A percentile compares a stretch with the other conserved stretches of the same genome.
Evolutionary conservation across 495 filamentous ascomycete species (phyloP).

Genomic region (Hyaloscypha hepaticicola): DNA sequence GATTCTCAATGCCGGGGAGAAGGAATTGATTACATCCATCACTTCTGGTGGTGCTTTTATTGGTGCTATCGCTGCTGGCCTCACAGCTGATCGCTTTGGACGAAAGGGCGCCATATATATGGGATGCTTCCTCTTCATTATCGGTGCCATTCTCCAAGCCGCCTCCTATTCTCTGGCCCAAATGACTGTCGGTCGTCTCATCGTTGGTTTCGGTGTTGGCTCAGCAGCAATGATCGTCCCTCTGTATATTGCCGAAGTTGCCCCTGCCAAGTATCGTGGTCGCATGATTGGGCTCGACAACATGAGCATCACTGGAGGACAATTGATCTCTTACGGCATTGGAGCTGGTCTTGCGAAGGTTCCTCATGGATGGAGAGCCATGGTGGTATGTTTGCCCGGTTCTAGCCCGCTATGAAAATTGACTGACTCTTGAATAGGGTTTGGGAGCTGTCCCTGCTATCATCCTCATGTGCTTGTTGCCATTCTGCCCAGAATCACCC

Average conservation of each 20-base stretch:
- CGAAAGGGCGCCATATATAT: constrained; percentile 49
- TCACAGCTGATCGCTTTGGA: constrained; percentile 49
- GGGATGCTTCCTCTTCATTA: constrained; percentile 46
- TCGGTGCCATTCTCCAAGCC: constrained; percentile 48
- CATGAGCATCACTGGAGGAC: constrained; percentile 53
- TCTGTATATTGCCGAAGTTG: constrained; percentile 46
- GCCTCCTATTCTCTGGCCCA: constrained; percentile 45
- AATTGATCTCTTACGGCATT: constrained; percentile 50
- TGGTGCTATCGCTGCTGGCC: constrained; percentile 49
- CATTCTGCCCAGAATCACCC: constrained; percentile 52
- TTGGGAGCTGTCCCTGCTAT: constrained; percentile 50
- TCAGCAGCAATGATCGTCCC: constrained; percentile 51
- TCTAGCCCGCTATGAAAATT: background rate
- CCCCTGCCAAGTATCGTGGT: constrained; percentile 50
- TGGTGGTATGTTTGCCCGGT: constrained; percentile 35
- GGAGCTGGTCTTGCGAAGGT: constrained; percentile 52
- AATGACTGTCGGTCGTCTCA: constrained; percentile 48
- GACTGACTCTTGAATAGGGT: background rate
- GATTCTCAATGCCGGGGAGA: constrained; percentile 37
- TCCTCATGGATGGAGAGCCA: constrained; percentile 48
- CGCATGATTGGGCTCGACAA: constrained; percentile 56
- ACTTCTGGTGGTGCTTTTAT: constrained; percentile 50
- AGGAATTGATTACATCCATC: constrained; percentile 49
- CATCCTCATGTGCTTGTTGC: constrained; percentile 42
- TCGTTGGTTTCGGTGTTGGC: constrained; percentile 54